Percentiles rank a stretch among this genome's conserved stretches.
These are phyloP conservation scores for Fonsecaea monophora DNA, from an alignment of 2,329 filamentous ascomycete species.

Conservation along the genomic window DNA sequence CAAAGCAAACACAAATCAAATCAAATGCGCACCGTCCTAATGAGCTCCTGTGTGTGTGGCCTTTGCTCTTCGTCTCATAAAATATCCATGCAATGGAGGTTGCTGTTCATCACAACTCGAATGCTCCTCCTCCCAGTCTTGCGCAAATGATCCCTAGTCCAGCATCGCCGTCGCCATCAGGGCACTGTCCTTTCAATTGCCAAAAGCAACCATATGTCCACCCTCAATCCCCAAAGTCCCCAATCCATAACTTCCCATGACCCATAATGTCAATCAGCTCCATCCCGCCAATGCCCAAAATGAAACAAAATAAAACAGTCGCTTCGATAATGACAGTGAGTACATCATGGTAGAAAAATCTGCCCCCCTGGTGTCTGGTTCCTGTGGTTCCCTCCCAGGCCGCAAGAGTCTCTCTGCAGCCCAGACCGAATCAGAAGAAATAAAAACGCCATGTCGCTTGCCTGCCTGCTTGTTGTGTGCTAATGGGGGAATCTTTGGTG, in stretches of 20 bases:
- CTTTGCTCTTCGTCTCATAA: conserved; percentile 5
- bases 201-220: background rate
- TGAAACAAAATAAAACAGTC: conserved; percentile 3
- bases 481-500: conserved; percentile 37
- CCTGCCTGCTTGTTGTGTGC: conserved; percentile 28
- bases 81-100: background rate
- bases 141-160: background rate
- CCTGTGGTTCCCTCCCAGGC: conserved; percentile 22
- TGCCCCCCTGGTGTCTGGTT: conserved; percentile 12
- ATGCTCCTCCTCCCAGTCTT: conserved; percentile 6
- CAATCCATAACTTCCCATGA: background rate
- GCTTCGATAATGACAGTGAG: conserved; percentile 30
- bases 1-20: conserved; percentile 1
- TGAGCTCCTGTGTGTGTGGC: background rate
- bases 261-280: conserved; percentile 1
- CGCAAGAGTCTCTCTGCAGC: conserved; percentile 1
- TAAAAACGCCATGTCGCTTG: conserved; percentile 31
- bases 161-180: background rate
- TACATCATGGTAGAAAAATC: conserved; percentile 6
- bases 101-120: background rate
- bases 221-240: background rate
- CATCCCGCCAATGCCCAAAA: background rate
- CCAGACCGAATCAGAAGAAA: conserved; percentile 13
- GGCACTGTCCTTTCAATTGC: background rate
- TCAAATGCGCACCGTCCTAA: background rate